Base-by-base conservation (phyloP, 257 asterid species). In the Forsythia suspensa region DNA sequence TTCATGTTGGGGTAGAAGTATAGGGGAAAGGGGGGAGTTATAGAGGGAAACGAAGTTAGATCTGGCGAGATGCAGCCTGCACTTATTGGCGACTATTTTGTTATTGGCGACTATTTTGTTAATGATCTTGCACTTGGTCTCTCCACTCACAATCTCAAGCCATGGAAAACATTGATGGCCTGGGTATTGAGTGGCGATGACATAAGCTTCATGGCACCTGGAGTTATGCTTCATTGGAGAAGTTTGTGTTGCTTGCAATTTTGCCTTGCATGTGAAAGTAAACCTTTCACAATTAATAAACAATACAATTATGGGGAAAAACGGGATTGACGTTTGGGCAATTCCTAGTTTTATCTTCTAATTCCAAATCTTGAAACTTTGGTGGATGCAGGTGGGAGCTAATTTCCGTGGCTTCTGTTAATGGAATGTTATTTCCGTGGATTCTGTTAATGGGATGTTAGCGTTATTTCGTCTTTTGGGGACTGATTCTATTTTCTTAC, bases 311-410 rank as follows among this genome's bases (percentile, higher is more conserved):
- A 82, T n/a, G 8, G 65, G 65, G 36, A 11, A 37, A 43, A 18
- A 37, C 29, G 55, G 51, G 63, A 10, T 16, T 68, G 59, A 16
- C 29, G n/a, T 75, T 21, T 67, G 10, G 34, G 69, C 57, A 24
- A 29, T 40, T 21, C 29, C 44, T 51, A 13, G 13, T 76, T 16
- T 76, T 74, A 72, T 65, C 44, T 80, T 79, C 84, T 79, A 75
- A 78, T 71, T 66, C 83, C 21, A 40, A 65, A 67, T 81, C 18
- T 76, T 6, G 4, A n/a, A 63, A 73, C 74, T 84, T 77, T 87
- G 85, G 88, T 89, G 89, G 73, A 84, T 87, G 95, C 94, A 91
- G 97, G 97, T 84, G 85, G 90, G 82, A 84, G 92, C 73, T 91
- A 90, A 57, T 57, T 57, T 63, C 39, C 70, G 16, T 63, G 70